phyloP scores from a whole-genome alignment of 2,329 filamentous ascomycete species.

The Neonectria hederae region DNA sequence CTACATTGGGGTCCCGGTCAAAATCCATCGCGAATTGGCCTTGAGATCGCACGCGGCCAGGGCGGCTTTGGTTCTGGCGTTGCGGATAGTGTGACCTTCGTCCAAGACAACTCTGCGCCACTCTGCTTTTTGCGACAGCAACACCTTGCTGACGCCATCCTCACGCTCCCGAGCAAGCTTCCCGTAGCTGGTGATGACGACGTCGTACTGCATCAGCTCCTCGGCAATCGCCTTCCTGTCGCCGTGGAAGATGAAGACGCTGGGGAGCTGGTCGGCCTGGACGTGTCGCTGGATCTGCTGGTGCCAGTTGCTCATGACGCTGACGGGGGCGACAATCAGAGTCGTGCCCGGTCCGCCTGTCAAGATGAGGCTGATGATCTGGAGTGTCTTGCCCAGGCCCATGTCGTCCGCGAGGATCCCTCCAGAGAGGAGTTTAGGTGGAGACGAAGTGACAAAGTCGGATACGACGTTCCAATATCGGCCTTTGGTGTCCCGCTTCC shows the following conservation, averaged over 20 bases:
- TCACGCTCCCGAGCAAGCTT: conserved; percentile 75
- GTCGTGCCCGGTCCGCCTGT: conserved; percentile 68
- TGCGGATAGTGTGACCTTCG: conserved; percentile 85
- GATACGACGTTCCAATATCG: conserved; percentile 69
- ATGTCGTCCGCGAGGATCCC: conserved; percentile 91
- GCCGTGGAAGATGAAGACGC: conserved; percentile 80
- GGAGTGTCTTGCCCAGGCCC: conserved; percentile 90
- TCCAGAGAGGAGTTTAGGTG: conserved; percentile 76
- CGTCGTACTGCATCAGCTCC: conserved; percentile 73
- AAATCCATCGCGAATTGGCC: conserved; percentile 79
- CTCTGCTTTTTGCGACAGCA: conserved; percentile 55
- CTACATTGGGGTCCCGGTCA: conserved; percentile 82
- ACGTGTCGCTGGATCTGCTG: conserved; percentile 81
- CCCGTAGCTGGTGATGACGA: conserved; percentile 87
- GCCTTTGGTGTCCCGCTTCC: conserved; percentile 65
- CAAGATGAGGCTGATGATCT: conserved; percentile 83
- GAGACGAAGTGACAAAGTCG: conserved; percentile 66
- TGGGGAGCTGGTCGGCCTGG: conserved; percentile 67
- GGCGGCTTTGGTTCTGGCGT: conserved; percentile 76
- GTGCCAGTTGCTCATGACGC: conserved; percentile 92
- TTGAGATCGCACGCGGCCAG: conserved; percentile 72
- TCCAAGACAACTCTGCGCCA: conserved; percentile 86
- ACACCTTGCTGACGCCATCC: conserved; percentile 50
- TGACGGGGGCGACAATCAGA: conserved; percentile 82
- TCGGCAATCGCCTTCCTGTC: conserved; percentile 62